phyloP scores from a whole-genome alignment of 345 rosid species.

The Populus euphratica region DNA sequence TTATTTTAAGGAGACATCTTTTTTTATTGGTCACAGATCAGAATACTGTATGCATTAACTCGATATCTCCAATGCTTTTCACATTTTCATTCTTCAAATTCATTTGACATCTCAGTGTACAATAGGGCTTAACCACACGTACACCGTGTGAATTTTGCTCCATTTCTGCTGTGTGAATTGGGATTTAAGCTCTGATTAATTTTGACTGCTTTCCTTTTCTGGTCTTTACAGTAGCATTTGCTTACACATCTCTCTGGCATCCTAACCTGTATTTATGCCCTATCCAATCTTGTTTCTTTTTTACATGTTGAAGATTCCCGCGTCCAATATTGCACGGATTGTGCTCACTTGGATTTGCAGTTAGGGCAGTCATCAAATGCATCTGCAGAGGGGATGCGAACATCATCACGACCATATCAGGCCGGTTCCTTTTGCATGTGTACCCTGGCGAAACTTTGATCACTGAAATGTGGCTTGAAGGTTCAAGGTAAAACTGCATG shows the following conservation, averaged over 20 bases:
- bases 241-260: not conserved
- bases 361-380: constrained; percentile 72
- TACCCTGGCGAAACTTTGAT: constrained; percentile 79
- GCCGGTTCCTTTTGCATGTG: constrained; percentile 72
- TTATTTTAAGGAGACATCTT: not conserved
- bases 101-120: not conserved
- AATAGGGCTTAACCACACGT: not conserved
- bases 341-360: constrained; percentile 78
- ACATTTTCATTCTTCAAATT: not conserved
- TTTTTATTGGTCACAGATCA: not conserved
- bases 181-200: not conserved
- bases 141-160: not conserved
- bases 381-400: constrained; percentile 67
- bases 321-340: constrained; percentile 86
- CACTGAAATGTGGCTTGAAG: constrained; percentile 85
- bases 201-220: not conserved
- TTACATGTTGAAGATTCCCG: constrained; percentile 46
- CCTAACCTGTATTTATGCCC: not conserved
- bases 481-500: constrained; percentile 46
- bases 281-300: constrained; percentile 3
- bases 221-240: not conserved
- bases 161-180: not conserved
- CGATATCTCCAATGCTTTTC: not conserved
- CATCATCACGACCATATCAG: constrained; percentile 55
- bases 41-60: not conserved